Evolutionary conservation across 345 rosid species (phyloP), one percentile per base, ranked within the genome.

Genomic region (Syzygium oleosum): DNA sequence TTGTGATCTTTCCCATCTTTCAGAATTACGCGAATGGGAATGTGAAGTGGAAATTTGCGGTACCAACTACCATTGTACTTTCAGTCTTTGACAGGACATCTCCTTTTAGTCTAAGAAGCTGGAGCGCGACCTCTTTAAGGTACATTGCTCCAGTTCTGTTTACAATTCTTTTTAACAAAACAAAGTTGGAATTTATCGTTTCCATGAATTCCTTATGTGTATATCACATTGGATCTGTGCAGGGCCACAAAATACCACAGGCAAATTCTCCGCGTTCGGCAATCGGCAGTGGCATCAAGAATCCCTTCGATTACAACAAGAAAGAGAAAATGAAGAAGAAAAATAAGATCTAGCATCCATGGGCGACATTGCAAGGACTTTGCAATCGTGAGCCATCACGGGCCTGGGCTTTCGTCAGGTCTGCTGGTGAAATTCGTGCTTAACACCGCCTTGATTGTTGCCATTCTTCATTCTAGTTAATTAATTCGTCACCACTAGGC

Each of bases 351-450:
- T 95, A 59, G 92, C 94, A 91, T 93, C 96, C 79, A 95, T 68
- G 78, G 98, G 91, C 1, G 97, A 92, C 98, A 95, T 95, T 91
- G 94, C 93, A 54, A 95, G 93, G 83, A 95, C 97, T 59, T 94
- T 96, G 29, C 96, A 94, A 91, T 85, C 43, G 55, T 23, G 52
- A 85, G 95, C 94, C 80, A 92, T 97, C n/a, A 95, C 95, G 10
- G 98, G 99, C 46, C 93, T 89, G 91, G 94, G 95, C 90, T 93
- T 93, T 68, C 96, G 92, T 38, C 94, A 94, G 52, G 87, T 90
- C 17, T 85, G 87, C 88, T 86, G 87, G 17, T 55, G 88, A 53
- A 93, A 92, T 68, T 91, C 94, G 63, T 93, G 95, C 17, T 92
- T 95, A 68, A 94, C 93, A 46, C 93, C 94, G 49, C 90, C 93